Percentiles rank a stretch among this genome's conserved stretches.
These are phyloP conservation scores for Trichosporon sp. DNA, from an alignment of 1,284 basidiomycete genomes.

Conservation along the genomic window DNA sequence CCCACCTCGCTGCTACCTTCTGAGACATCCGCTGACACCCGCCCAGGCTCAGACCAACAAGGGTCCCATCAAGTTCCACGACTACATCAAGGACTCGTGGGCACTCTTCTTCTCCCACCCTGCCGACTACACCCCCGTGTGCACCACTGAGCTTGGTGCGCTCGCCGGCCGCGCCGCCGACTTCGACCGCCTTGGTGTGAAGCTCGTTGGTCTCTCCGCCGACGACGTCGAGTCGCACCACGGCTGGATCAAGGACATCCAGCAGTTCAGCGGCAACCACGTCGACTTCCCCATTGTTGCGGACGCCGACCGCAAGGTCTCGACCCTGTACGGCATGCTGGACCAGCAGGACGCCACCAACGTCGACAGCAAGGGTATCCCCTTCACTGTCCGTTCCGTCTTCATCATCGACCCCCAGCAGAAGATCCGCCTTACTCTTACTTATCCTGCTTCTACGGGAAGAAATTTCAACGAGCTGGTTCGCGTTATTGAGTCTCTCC, in stretches of 20 bases:
- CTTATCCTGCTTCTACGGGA: constrained; percentile 79
- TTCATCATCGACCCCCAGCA: constrained; percentile 91
- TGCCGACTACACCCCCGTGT: constrained; percentile 67
- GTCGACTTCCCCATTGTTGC: constrained; percentile 96
- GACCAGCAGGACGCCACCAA: constrained; percentile 87
- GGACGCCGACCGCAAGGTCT: constrained; percentile 82
- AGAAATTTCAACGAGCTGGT: constrained; percentile 76
- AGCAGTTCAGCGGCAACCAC: constrained; percentile 51
- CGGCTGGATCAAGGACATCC: constrained; percentile 88
- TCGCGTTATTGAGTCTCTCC: constrained; percentile 81
- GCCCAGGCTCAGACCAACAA: constrained; percentile 75
- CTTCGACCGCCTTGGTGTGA: constrained; percentile 84
- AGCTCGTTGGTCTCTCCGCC: constrained; percentile 86
- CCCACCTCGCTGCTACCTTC: neutral
- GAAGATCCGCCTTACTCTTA: constrained; percentile 81
- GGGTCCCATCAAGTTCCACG: constrained; percentile 71
- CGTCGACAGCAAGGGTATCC: constrained; percentile 79
- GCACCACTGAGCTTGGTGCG: constrained; percentile 96
- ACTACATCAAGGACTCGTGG: constrained; percentile 89
- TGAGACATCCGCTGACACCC: constrained; percentile 61
- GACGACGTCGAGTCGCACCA: constrained; percentile 85
- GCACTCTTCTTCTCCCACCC: constrained; percentile 92
- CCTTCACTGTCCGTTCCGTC: constrained; percentile 84
- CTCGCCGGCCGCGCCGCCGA: constrained; percentile 83
- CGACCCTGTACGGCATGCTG: constrained; percentile 75